These are phyloP conservation scores for Hypseocharis bilobata DNA, from an alignment of 441 rosid genomes.

Conservation along the genomic window DNA sequence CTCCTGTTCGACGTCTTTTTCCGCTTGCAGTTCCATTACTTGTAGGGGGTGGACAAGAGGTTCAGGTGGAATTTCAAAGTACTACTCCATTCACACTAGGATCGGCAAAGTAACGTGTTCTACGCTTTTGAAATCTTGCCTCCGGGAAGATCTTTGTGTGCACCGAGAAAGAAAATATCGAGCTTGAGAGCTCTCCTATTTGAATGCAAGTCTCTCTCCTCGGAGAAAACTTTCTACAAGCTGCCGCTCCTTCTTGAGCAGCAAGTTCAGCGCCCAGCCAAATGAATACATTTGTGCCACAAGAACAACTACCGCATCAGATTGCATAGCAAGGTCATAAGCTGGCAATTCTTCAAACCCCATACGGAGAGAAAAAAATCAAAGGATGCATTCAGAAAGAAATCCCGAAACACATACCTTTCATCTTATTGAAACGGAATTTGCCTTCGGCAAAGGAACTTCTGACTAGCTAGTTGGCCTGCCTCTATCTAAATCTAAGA, in stretches of 20 bases:
- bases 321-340: slow-evolving; percentile 87
- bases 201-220: slow-evolving; percentile 81
- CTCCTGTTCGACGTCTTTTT: too few species aligned
- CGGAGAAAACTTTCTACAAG: slow-evolving; percentile 83
- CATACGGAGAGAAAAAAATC: slow-evolving; percentile 85
- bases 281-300: slow-evolving; percentile 93
- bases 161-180: slow-evolving; percentile 80
- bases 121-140: too few species aligned
- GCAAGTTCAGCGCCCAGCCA: slow-evolving; percentile 96
- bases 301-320: slow-evolving; percentile 86
- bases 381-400: slow-evolving; percentile 80
- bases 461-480: too few species aligned
- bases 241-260: slow-evolving; percentile 80
- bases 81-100: too few species aligned
- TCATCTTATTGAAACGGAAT: too few species aligned
- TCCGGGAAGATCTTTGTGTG: slow-evolving; percentile 98
- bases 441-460: too few species aligned
- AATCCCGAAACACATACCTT: slow-evolving; percentile 64
- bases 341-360: slow-evolving; percentile 87
- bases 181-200: slow-evolving; percentile 95
- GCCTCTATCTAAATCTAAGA: too few species aligned
- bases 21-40: too few species aligned
- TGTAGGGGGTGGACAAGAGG: too few species aligned
- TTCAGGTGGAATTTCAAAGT: too few species aligned
- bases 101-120: too few species aligned